phyloP scores from a whole-genome alignment of 345 rosid genomes.

The Linum lewisii region DNA sequence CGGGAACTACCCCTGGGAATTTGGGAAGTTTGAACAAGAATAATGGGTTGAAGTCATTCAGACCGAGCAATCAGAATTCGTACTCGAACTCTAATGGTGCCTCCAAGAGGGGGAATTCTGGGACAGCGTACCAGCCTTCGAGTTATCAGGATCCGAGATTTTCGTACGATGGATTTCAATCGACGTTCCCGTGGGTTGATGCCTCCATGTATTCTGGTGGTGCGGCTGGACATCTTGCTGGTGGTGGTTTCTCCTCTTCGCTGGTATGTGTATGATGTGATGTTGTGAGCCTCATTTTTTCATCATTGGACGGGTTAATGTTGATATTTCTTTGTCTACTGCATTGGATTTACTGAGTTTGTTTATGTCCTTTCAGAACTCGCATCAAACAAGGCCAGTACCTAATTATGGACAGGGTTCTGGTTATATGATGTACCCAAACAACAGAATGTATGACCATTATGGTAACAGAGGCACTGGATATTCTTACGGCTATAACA shows the following conservation, averaged over 20 bases:
- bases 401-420: conserved; percentile 31
- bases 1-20: conserved; percentile 23
- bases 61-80: conserved; percentile 32
- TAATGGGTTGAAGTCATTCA: conserved; percentile 27
- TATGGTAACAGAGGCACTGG: conserved; percentile 45
- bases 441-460: conserved; percentile 41
- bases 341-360: not conserved
- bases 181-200: conserved; percentile 28
- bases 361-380: conserved; percentile 19
- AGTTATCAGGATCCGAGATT: conserved; percentile 42
- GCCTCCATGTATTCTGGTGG: conserved; percentile 20
- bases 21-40: conserved; percentile 28
- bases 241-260: conserved; percentile 19
- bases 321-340: not conserved
- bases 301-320: not conserved
- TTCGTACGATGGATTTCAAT: conserved; percentile 34
- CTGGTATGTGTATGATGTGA: not conserved
- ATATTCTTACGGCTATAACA: conserved; percentile 43
- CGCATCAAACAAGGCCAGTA: conserved; percentile 32
- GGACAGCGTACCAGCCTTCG: conserved; percentile 24
- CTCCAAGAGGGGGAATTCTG: conserved; percentile 27
- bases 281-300: not conserved
- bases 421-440: conserved; percentile 45
- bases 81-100: conserved; percentile 29
- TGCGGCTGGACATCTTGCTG: conserved; percentile 19